phyloP scores from a whole-genome alignment of 73 alveolate genomes.

The Paramecium sonneborni region DNA sequence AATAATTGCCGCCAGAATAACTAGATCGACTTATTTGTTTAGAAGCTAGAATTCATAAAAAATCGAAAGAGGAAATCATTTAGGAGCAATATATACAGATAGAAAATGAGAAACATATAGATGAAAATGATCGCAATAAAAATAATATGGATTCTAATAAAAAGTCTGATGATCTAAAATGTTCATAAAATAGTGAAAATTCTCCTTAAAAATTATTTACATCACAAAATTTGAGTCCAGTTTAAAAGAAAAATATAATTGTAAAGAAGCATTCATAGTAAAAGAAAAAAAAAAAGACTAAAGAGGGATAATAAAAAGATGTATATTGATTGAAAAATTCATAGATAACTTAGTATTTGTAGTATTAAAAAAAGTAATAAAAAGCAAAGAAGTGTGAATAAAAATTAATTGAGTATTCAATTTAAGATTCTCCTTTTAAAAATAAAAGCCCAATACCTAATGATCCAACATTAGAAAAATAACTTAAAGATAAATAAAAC shows the following conservation, averaged over 20 bases:
- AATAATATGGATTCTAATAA: neutral
- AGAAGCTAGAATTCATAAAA: constrained; percentile 34
- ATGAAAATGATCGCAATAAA: neutral
- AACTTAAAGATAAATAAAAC: constrained; percentile 16
- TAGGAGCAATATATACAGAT: neutral
- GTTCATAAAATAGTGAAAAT: neutral
- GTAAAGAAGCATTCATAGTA: neutral
- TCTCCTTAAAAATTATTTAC: neutral
- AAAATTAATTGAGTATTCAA: neutral
- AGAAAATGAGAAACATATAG: neutral
- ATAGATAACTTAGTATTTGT: constrained; percentile 13
- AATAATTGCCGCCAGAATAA: constrained; percentile 45
- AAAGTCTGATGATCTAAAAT: constrained; percentile 9
- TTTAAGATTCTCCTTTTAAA: constrained; percentile 43
- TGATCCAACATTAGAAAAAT: neutral
- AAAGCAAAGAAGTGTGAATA: constrained; percentile 3
- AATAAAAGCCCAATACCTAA: neutral
- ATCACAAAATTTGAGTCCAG: neutral
- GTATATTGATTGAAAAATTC: neutral
- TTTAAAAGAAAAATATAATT: neutral
- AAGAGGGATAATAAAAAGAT: constrained; percentile 1
- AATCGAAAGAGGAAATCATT: constrained; percentile 26
- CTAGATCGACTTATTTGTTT: neutral
- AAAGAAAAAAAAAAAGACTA: neutral
- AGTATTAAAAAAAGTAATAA: neutral